Percentiles rank a stretch among this genome's conserved stretches.
These are phyloP conservation scores for Durotheca rogersii DNA, from an alignment of 495 filamentous ascomycete genomes.

Conservation along the genomic window DNA sequence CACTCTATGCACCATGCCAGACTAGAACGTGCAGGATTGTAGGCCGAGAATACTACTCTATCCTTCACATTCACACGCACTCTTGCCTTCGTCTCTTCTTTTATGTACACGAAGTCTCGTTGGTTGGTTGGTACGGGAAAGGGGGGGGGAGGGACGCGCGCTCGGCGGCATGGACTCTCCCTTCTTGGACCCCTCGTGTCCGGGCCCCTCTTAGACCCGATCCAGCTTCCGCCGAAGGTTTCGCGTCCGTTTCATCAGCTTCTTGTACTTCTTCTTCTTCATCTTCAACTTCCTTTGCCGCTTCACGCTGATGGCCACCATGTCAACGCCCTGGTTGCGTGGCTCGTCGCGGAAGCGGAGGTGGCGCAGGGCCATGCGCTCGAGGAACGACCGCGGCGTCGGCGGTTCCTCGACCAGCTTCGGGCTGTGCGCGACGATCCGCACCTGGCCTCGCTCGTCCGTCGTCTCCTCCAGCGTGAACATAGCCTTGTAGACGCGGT, in stretches of 20 bases:
- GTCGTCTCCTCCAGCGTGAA: conserved; percentile 80
- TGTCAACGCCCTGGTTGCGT: conserved; percentile 41
- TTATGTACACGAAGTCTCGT: conserved; percentile 28
- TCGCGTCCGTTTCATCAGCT: conserved; percentile 89
- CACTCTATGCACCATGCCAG: conserved; percentile 9
- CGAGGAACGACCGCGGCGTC: conserved; percentile 47
- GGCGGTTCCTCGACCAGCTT: conserved; percentile 47
- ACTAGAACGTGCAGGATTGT: conserved; percentile 3
- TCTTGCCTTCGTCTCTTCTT: too few relatives aligned
- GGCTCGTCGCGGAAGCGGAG: conserved; percentile 49
- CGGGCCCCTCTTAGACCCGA: conserved; percentile 49
- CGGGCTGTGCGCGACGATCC: conserved; percentile 53
- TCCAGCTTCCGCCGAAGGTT: conserved; percentile 87
- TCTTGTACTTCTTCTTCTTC: conserved; percentile 99
- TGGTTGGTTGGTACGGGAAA: too few relatives aligned
- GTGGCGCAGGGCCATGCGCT: conserved; percentile 53
- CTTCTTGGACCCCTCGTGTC: too few relatives aligned
- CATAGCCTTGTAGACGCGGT: conserved; percentile 72
- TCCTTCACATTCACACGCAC: too few relatives aligned
- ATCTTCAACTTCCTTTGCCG: conserved; percentile 90
- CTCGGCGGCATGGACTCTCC: too few relatives aligned
- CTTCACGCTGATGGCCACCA: conserved; percentile 78
- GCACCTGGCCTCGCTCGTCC: conserved; percentile 65
- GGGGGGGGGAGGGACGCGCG: too few relatives aligned
- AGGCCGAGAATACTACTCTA: conserved; percentile 10